Conservation (phyloP, 768 basidiomycete genomes). For the Russula brevipes region DNA sequence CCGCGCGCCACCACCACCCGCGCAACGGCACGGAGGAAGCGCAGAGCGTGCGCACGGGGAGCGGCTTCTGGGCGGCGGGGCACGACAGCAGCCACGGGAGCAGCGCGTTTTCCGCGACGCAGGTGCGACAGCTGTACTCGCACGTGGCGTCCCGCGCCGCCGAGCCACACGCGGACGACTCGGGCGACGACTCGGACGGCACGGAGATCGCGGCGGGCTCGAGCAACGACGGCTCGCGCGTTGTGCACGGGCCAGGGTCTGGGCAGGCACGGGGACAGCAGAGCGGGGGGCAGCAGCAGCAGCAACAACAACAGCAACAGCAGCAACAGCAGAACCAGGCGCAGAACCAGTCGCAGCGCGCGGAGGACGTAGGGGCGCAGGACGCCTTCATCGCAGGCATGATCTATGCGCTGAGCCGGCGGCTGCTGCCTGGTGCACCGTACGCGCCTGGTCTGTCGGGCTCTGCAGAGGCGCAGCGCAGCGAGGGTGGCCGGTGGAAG, state of each 20-base stretch:
- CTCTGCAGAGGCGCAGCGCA: conserved; percentile 21
- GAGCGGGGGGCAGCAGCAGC: neutral
- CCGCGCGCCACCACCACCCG: neutral
- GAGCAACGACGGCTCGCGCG: conserved; percentile 30
- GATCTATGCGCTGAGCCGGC: conserved; percentile 74
- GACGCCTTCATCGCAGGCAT: conserved; percentile 84
- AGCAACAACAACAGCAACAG: conserved; percentile 5
- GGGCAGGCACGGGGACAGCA: conserved; percentile 1
- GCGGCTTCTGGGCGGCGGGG: conserved; percentile 70
- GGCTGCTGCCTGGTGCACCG: conserved; percentile 68
- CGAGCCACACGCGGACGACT: conserved; percentile 46
- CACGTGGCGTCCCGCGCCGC: no score
- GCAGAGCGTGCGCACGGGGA: conserved; percentile 56
- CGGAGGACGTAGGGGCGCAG: conserved; percentile 74
- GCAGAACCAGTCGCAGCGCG: conserved; percentile 29
- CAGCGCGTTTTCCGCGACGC: conserved; percentile 44
- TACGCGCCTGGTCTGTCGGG: conserved; percentile 54
- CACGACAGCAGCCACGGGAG: conserved; percentile 47
- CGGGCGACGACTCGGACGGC: conserved; percentile 55
- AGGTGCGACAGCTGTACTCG: conserved; percentile 18
- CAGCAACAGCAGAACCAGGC: neutral
- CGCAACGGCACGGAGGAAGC: conserved; percentile 29
- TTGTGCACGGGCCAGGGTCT: conserved; percentile 25
- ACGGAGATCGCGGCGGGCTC: conserved; percentile 45
- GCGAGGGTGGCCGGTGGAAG: conserved; percentile 54